Evolutionary conservation across 345 rosid genomes (phyloP), one percentile per base, ranked within the genome.

Genomic region (Salix dunnii): DNA sequence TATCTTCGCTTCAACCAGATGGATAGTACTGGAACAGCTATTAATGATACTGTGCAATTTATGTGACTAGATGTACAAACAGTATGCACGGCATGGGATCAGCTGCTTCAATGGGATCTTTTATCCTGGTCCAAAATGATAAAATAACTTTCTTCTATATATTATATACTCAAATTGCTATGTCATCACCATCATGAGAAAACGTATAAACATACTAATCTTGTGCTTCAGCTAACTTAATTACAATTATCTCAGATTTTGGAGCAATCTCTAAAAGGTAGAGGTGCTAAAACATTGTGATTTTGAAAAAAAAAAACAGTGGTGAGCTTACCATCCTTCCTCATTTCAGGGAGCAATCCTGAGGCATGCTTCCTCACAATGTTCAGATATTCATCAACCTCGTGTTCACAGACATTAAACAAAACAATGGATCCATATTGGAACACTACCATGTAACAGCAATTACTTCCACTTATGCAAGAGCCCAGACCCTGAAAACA

Each of bases 381-480:
- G 78, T 91, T 93, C 71, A 96, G 87, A 87, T 90, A 93, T 74
- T 82, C 89, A 75, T 93, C 99, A 82, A 96, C 98, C 81, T 91
- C 92, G 40, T 86, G 88, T 74, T 93, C 98, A 64, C 78, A 67
- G 38, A 91, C 89, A 78, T 96, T 96, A 82, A 96, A 96, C 85
- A 93, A 79, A 35, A 96, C 99, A 48, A 96, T 92, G 48, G 99
- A 93, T 43, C 98, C 99, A 71, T 96, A 93, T 76, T 93, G 99
- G 78, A 88, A 91, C 48, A 93, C 95, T 23, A 96, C 94, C 96
- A 96, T 88, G 90, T 84, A 96, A 74, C 89, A 88, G 82, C 95
- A 89, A 68, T 89, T 84, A 79, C 95, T 92, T 78, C 92, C 96
- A 68, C 88, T 89, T 72, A 90, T 84, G 79, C 85, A 85, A 77